Conservation (phyloP, 139 green algal genomes). For the Asterochloris erici region DNA sequence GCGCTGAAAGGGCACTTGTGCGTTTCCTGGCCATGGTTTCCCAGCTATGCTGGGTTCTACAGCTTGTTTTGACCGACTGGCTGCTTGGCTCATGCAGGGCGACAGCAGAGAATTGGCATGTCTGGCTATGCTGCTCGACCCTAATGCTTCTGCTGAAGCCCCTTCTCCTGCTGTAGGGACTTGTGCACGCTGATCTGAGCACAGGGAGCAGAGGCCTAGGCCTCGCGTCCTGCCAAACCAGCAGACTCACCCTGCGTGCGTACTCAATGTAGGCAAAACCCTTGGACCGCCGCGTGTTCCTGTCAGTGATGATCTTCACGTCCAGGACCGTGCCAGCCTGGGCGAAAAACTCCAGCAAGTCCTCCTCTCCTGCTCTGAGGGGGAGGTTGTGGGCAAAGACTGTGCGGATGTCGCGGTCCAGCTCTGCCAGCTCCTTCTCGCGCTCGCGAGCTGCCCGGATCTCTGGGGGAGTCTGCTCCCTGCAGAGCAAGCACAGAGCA, state of each 20-base stretch:
- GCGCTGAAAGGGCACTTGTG: too few species aligned
- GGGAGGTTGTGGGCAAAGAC: slow-evolving; percentile 88
- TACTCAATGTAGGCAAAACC: slow-evolving; percentile 98
- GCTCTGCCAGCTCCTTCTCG: slow-evolving; percentile 60
- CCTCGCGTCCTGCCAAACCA: too few species aligned
- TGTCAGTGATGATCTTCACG: slow-evolving; percentile 93
- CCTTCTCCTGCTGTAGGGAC: too few species aligned
- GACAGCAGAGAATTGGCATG: too few species aligned
- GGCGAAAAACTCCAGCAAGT: slow-evolving; percentile 87
- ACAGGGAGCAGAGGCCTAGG: too few species aligned
- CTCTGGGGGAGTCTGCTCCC: slow-evolving; percentile 52
- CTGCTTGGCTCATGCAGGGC: too few species aligned
- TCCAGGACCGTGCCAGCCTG: slow-evolving; percentile 72
- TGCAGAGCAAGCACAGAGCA: neutral
- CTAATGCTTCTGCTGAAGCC: too few species aligned
- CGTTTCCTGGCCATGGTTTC: too few species aligned
- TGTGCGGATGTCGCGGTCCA: slow-evolving; percentile 85
- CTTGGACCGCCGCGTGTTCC: slow-evolving; percentile 85
- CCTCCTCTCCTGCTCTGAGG: slow-evolving; percentile 75
- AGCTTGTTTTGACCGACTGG: too few species aligned
- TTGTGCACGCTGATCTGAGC: too few species aligned
- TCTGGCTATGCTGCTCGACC: too few species aligned
- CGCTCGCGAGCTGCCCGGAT: slow-evolving; percentile 55
- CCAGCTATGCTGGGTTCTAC: too few species aligned
- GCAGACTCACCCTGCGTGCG: slow-evolving; percentile 36